These are phyloP conservation scores for Vitis hybrid DNA, from an alignment of 177 flowering plant species.

Conservation along the genomic window DNA sequence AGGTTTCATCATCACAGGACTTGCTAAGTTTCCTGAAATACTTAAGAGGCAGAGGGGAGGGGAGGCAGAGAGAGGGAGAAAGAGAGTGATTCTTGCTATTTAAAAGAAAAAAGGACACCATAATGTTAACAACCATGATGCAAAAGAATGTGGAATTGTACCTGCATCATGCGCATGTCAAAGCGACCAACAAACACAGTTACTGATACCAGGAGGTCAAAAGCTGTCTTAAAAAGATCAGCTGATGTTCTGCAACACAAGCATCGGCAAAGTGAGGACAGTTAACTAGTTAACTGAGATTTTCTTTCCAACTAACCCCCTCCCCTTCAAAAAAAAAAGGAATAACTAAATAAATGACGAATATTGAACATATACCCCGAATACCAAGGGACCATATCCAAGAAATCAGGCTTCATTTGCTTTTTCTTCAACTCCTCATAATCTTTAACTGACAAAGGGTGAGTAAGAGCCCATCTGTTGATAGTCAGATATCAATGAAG, in stretches of 20 bases:
- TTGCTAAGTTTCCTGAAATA: not conserved
- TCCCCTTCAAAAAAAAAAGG: not conserved
- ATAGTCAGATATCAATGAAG: conserved; percentile 12
- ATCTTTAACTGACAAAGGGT: conserved; percentile 79
- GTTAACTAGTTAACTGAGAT: not conserved
- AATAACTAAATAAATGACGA: not conserved
- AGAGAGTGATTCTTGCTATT: not conserved
- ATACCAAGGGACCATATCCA: conserved; percentile 99
- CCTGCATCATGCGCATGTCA: conserved; percentile 99
- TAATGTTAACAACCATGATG: not conserved
- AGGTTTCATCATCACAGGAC: not conserved
- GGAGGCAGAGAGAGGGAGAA: not conserved
- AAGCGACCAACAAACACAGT: conserved; percentile 99
- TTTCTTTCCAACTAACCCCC: not conserved
- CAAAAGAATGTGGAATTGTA: conserved; percentile 19
- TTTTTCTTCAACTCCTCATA: conserved; percentile 72
- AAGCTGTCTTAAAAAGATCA: conserved; percentile 93
- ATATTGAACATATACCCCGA: conserved; percentile 71
- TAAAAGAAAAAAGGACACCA: not conserved
- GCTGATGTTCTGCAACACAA: conserved; percentile 84
- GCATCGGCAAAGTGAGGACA: conserved; percentile 14
- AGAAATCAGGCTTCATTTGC: conserved; percentile 92
- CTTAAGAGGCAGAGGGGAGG: not conserved
- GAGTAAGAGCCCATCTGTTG: conserved; percentile 97
- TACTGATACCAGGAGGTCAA: conserved; percentile 96